These are phyloP conservation scores for Wilcoxina mikolae DNA, from an alignment of 495 filamentous ascomycete species.

Conservation along the genomic window DNA sequence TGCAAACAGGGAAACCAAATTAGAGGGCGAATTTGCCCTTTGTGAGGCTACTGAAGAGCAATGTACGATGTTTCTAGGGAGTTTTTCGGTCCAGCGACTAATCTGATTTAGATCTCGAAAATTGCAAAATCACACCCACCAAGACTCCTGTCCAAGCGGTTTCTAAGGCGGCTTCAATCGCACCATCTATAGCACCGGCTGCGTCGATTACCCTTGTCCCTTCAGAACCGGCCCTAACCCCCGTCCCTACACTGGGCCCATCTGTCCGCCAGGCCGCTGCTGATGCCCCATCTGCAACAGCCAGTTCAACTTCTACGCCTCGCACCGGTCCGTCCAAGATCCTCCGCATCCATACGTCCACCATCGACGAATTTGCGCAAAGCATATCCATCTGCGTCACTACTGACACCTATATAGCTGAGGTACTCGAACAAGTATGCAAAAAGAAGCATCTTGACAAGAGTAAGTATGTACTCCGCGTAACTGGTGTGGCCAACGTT, in stretches of 20 bases:
- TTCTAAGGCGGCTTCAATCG: no score
- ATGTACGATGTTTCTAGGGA: conserved; percentile 29
- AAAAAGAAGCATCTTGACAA: conserved; percentile 81
- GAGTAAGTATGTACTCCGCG: conserved; percentile 72
- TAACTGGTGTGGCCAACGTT: conserved; percentile 69
- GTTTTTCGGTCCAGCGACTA: no score
- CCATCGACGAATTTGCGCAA: conserved; percentile 47
- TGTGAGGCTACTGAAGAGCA: conserved; percentile 65
- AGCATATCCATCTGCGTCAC: conserved; percentile 64
- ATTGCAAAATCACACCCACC: conserved; percentile 30
- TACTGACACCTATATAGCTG: conserved; percentile 86
- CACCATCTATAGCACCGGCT: neutral
- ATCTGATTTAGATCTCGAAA: neutral
- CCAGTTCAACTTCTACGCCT: conserved; percentile 40
- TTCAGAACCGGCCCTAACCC: conserved; percentile 25
- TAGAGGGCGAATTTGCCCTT: conserved; percentile 87
- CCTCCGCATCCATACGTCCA: conserved; percentile 68
- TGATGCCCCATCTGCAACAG: conserved; percentile 21
- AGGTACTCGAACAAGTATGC: conserved; percentile 82
- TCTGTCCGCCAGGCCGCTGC: conserved; percentile 26
- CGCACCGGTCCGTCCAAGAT: conserved; percentile 71
- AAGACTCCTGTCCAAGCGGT: neutral
- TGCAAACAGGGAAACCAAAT: conserved; percentile 54
- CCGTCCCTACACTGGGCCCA: conserved; percentile 28
- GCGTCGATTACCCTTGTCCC: no score